Base-by-base conservation (phyloP, 306 rosid species). In the Hippophae tibetana region DNA sequence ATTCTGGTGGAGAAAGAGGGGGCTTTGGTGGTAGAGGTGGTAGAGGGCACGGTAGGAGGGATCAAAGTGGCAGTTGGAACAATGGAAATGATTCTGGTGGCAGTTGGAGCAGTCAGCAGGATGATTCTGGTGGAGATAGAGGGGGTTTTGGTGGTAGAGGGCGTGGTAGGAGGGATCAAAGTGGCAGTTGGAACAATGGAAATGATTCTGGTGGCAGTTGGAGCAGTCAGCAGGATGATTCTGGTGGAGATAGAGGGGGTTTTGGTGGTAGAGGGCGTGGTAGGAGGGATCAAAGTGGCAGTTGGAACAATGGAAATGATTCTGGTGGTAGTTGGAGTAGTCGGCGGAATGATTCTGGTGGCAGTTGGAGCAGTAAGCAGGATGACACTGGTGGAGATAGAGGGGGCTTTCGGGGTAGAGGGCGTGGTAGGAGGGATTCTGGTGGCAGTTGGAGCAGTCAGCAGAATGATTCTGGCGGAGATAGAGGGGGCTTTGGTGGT, bases 191-290 rank as follows among this genome's bases (percentile, higher is more conserved):
- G 84, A 78, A 59, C 72, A 74, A 68, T 52, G 67, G 69, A 54
- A 69, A 57, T 67, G 23, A 18, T 18, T 64, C 68, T 58, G 78
- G 61, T 46, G 65, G 71, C 66, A 73, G 61, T 65, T 57, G 76
- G 42, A 48, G 13, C 52, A 48, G n/a, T 18, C 52, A 48, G 50
- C 79, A 59, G 79, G 68, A 68, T 78, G 84, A 89, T 79, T 78
- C 61, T 13, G 18, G 54, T 12, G 2, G 47, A 1, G 74, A 54
- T 45, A 61, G 57, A 64, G 49, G 64, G 5, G 80, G 81, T 52
- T 86, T 71, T 66, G 78, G 87, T 8, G 84, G 87, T 58, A 57
- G 96, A 41, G 93, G 89, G 59, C 73, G 76, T 11, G 96, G 94
- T 66, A 80, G 94, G 79, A 64, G 78, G 74, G 89, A 78, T 63